Evolutionary conservation across 2,329 filamentous ascomycete species (phyloP), one percentile per base, ranked within the genome.

Genomic region (Rhinocladiella similis): DNA sequence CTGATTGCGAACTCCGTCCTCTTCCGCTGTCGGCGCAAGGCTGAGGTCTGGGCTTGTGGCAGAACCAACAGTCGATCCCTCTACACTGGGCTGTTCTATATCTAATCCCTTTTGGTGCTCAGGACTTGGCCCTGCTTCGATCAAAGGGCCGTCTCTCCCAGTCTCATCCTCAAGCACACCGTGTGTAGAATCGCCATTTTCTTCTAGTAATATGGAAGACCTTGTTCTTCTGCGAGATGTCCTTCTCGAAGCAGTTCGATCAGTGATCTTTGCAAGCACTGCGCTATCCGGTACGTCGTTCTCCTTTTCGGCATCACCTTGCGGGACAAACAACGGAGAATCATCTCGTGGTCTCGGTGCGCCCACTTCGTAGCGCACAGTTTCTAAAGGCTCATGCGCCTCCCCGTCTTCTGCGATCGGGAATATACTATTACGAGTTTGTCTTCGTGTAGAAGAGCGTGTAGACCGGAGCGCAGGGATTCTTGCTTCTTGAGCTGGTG

Each of bases 321-420:
- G 18, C 42, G 29, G 22, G 19, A 57, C 46, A 33, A 54, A 60
- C n/a, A 56, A 19, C 13, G 52, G 53, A 10, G 59, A 59, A 4
- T 19, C 29, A n/a, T 16, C 47, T 27, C 16, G 50, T 46, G 20
- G 16, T 19, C 14, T 27, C 12, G 19, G 19, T n/a, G 48, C 9
- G 19, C 20, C 29, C 5, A 16, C 7, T 13, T 35, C 18, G 3
- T 27, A 14, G 20, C 12, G 20, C 27, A 48, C 20, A 16, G 27
- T 10, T 5, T 38, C 14, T 5, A 14, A 7, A 13, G 19, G 13
- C 33, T 38, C 22, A 20, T 4, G 22, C n/a, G 19, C 35, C n/a
- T 53, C 51, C 16, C 49, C 41, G 19, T 57, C 56, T 50, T 58
- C 56, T 7, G 59, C 56, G 29, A 59, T 59, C 18, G 50, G 43